These are phyloP conservation scores for Pseudoperonospora humuli DNA, from an alignment of 352 stramenopile genomes.

Conservation along the genomic window DNA sequence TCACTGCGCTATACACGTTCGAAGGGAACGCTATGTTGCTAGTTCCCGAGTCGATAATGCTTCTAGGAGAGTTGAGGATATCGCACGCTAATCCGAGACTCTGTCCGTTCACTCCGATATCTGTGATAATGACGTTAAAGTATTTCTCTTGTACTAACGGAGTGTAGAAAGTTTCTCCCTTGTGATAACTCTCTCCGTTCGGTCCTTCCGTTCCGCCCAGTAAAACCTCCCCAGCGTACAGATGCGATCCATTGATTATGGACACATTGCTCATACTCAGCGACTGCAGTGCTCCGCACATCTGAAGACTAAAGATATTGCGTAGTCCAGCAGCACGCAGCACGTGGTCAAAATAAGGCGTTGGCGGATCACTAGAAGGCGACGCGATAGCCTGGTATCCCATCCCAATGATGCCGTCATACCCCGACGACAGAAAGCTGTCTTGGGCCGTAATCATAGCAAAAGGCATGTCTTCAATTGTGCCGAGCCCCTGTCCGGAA, in stretches of 20 bases:
- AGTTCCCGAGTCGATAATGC: slow-evolving; percentile 73
- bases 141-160: slow-evolving; percentile 69
- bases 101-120: slow-evolving; percentile 41
- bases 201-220: slow-evolving; percentile 44
- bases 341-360: slow-evolving; percentile 61
- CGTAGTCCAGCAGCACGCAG: slow-evolving; percentile 21
- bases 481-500: slow-evolving; percentile 41
- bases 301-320: slow-evolving; percentile 65
- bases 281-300: slow-evolving; percentile 71
- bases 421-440: slow-evolving; percentile 64
- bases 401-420: slow-evolving; percentile 70
- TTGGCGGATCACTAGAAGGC: slow-evolving; percentile 31
- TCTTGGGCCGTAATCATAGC: slow-evolving; percentile 45
- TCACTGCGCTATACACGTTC: slow-evolving; percentile 47
- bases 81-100: slow-evolving; percentile 48
- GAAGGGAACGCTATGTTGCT: slow-evolving; percentile 78
- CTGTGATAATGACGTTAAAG: slow-evolving; percentile 74
- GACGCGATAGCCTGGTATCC: slow-evolving; percentile 57
- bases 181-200: slow-evolving; percentile 46
- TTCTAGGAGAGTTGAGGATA: slow-evolving; percentile 56
- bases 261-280: slow-evolving; percentile 36
- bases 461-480: slow-evolving; percentile 45
- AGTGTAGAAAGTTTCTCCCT: slow-evolving; percentile 58
- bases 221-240: slow-evolving; percentile 56
- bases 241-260: slow-evolving; percentile 20